Base-by-base conservation (phyloP, 176 grass and related monocot genomes). In the maize (Zea mays) region DNA sequence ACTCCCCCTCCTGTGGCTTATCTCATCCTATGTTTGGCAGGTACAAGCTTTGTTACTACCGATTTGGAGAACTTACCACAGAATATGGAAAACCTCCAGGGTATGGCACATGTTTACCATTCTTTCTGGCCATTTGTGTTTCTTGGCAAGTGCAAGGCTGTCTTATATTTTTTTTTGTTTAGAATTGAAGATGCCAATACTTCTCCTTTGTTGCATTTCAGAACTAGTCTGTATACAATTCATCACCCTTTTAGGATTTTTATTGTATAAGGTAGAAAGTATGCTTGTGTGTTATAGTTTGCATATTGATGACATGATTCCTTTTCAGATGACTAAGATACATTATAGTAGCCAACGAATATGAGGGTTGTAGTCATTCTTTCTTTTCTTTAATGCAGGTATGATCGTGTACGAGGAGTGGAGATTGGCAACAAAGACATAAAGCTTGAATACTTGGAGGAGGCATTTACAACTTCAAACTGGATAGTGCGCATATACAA, bases 401-500 rank as follows among this genome's bases (percentile, higher is more conserved):
- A 99, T 50, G 96, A 99, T 82, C 84, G 96, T 52, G 96, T 89
- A 40, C 87, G 96, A 77, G 96, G 96, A 81, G 96, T 99, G 51
- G 96, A 99, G 83, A 99, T 99, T 61, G 96, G 96, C 58, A 99
- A 99, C 16, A 99, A 99, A 88, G 92, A 99, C 45, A 63, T 99
- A 40, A 90, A 95, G 62, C 96, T 99, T 10, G 96, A 99, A 80
- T 96, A 99, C 77, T 88, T 99, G 81, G 96, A 99, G 74, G 96
- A 99, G 68, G 96, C 96, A 66, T 99, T 62, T 62, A 95, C 92
- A 27, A 95, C 96, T 51, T 93, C 90, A 65, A 99, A 95, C 86
- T 99, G 92, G 96, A 99, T 99, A 75, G 86, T 99, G 64, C 85
- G 96, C 62, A 95, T 99, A 82, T 99, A 99, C 66, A 99, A 95